phyloP scores from a whole-genome alignment of 106 monocot genomes.

The Acorus calamus region DNA sequence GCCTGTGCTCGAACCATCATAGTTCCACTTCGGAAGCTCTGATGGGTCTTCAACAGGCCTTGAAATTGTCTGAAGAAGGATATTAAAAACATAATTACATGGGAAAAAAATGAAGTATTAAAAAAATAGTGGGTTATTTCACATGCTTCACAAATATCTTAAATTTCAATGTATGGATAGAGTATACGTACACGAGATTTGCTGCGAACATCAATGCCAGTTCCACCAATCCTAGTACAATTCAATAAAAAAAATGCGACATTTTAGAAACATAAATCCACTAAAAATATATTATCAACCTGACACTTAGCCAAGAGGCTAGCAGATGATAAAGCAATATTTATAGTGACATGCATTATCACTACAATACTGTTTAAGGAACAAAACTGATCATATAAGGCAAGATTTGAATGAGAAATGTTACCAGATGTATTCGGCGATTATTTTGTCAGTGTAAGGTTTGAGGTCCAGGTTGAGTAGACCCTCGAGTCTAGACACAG shows the following conservation, averaged over 20 bases:
- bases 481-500: slow-evolving; percentile 54
- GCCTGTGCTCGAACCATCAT: slow-evolving; percentile 83
- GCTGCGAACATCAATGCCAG: slow-evolving; percentile 73
- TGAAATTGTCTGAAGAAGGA: slow-evolving; percentile 40
- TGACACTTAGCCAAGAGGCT: not conserved
- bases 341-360: not conserved
- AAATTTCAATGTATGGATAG: not conserved
- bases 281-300: not conserved
- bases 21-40: slow-evolving; percentile 89
- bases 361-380: not conserved
- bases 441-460: slow-evolving; percentile 64
- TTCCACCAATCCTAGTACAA: slow-evolving; percentile 60
- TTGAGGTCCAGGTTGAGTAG: slow-evolving; percentile 62
- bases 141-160: not conserved
- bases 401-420: not conserved
- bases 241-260: not conserved
- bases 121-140: not conserved
- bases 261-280: not conserved
- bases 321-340: not conserved
- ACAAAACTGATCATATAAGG: no score
- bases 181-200: slow-evolving; percentile 47
- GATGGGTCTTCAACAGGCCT: slow-evolving; percentile 74
- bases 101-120: not conserved
- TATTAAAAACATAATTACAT: slow-evolving; percentile 7
- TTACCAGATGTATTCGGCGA: slow-evolving; percentile 88